Conservation (phyloP, 2,329 filamentous ascomycete genomes). For the Hymenoscyphus fraxineus region DNA sequence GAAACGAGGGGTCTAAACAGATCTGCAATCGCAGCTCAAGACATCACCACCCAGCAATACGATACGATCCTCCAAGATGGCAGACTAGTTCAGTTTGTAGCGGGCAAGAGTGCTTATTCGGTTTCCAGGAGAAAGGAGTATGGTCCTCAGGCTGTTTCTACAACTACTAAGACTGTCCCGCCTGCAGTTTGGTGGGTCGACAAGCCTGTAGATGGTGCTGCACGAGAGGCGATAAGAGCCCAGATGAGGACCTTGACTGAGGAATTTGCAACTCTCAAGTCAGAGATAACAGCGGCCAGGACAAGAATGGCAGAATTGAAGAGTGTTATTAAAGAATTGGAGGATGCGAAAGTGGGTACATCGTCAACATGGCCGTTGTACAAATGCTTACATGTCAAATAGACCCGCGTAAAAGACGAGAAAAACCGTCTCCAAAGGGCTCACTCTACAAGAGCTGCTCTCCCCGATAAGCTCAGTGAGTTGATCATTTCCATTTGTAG, state of each 20-base stretch:
- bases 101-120: conserved; percentile 59
- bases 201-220: conserved; percentile 65
- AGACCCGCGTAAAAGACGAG: conserved; percentile 42
- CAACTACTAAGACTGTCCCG: conserved; percentile 57
- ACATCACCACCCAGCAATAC: conserved; percentile 65
- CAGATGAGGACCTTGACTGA: conserved; percentile 38
- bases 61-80: conserved; percentile 56
- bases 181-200: conserved; percentile 70
- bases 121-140: conserved; percentile 76
- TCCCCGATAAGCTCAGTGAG: conserved; percentile 70
- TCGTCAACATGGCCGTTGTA: not conserved
- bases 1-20: conserved; percentile 64
- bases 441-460: conserved; percentile 35
- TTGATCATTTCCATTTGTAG: conserved; percentile 1
- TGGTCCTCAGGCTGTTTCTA: conserved; percentile 68
- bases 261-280: conserved; percentile 30
- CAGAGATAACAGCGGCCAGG: conserved; percentile 14
- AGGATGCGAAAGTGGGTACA: conserved; percentile 41
- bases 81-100: conserved; percentile 64
- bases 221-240: conserved; percentile 58
- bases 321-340: conserved; percentile 27
- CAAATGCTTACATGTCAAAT: not conserved
- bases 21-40: conserved; percentile 59
- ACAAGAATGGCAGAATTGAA: conserved; percentile 38
- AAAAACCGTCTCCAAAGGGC: conserved; percentile 63